phyloP scores from a whole-genome alignment of 805 yeast genomes.

The Wickerhamiella parazyma region DNA sequence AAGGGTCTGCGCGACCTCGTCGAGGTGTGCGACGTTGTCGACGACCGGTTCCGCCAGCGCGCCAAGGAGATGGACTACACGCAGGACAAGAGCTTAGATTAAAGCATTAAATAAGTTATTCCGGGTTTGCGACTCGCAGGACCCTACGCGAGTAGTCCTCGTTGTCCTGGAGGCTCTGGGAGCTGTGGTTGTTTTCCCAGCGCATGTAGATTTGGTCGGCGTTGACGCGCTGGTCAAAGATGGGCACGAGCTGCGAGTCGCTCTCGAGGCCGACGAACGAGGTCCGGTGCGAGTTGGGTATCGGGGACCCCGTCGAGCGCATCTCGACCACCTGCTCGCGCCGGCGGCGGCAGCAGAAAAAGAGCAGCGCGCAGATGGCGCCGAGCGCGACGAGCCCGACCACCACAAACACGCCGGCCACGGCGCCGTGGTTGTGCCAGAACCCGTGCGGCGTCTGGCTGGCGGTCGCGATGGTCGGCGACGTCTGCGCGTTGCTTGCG shows the following conservation, averaged over 20 bases:
- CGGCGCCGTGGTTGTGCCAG: conserved; percentile 59
- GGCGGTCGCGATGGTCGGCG: conserved; percentile 1
- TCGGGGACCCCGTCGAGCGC: conserved; percentile 13
- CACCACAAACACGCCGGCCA: conserved; percentile 72
- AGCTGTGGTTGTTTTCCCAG: conserved; percentile 34
- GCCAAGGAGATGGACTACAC: conserved; percentile 34
- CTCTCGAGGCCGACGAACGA: conserved; percentile 19
- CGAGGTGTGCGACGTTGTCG: conserved; percentile 72
- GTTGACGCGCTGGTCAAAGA: conserved; percentile 49
- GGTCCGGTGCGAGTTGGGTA: conserved; percentile 13
- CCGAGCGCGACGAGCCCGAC: conserved; percentile 52
- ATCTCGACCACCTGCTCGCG: background rate
- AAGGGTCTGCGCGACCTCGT: conserved; percentile 79
- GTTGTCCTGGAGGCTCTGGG: conserved; percentile 39
- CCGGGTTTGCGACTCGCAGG: conserved; percentile 41
- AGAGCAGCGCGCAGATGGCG: conserved; percentile 32
- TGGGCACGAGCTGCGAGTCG: conserved; percentile 24
- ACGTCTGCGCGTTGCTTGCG: conserved; percentile 8
- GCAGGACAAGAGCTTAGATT: conserved; percentile 2
- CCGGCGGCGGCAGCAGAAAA: conserved; percentile 29
- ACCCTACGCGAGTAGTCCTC: conserved; percentile 45
- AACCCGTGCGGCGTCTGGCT: conserved; percentile 25
- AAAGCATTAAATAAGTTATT: conserved; percentile 7
- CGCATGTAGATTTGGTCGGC: conserved; percentile 40
- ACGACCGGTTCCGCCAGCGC: conserved; percentile 58